Evolutionary conservation across 768 basidiomycete genomes (phyloP), one percentile per base, ranked within the genome.

Genomic region (Tylopilus balloui): DNA sequence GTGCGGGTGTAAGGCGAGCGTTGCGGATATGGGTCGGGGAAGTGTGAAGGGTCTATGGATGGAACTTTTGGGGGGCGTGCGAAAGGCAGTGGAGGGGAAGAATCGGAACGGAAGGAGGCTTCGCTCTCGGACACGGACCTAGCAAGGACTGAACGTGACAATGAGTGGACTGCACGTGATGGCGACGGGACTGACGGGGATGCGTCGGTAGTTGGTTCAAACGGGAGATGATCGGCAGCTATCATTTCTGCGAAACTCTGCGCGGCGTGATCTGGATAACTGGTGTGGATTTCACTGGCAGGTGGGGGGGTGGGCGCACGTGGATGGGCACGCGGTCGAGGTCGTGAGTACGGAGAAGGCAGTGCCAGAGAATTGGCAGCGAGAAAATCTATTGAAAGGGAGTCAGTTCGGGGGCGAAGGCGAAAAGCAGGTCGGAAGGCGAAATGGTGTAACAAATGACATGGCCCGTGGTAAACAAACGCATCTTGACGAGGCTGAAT

Each of bases 11-110:
- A 79, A 6, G 71, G 78, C 10, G 73, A 68, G 35, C 79, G 78
- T 50, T 77, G 80, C 21, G 84, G 81, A 68, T 86, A 82, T 20
- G 84, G 83, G 66, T 88, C 84, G 19, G 87, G 84, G 58, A 81
- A 86, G 40, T 79, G 81, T 7, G 78, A 74, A 25, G 83, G 82
- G 64, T 87, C 85, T 43, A 84, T 70, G 9, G 70, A 62, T 52
- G 71, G 67, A 24, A 62, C 67, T 65, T 74, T 76, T 32, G 71
- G 73, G 42, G 70, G 74, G 51, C 65, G 76, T 61, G 69, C 71
- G 66, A 71, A 77, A 48, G 57, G 65, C 32, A 31, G 67, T 39
- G 57, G 67, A 53, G 54, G 69, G 37, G 61, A 66, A 43, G 66
- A 64, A 40, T 75, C 73, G 32, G 66, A 66, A 24, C 56, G 64